These are phyloP conservation scores for Pyrenochaeta sp. DNA, from an alignment of 2,329 filamentous ascomycete species.

Conservation along the genomic window DNA sequence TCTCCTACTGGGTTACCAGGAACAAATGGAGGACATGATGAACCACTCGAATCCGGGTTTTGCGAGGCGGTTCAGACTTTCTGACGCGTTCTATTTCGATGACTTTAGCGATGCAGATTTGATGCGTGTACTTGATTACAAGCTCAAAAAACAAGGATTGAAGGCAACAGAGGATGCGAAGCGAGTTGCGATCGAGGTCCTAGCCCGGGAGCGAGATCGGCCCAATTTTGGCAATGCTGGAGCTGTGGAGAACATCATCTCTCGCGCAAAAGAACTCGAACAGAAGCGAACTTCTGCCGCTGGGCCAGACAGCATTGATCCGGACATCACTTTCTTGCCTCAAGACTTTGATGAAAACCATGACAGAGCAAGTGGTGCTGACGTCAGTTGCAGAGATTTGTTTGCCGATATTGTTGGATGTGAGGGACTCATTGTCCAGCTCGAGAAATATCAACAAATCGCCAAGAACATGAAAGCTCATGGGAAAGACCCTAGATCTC, in stretches of 20 bases:
- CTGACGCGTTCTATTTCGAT: constrained; percentile 71
- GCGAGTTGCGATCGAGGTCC: constrained; percentile 62
- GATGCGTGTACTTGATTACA: constrained; percentile 67
- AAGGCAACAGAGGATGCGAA: constrained; percentile 62
- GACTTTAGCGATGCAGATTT: constrained; percentile 71
- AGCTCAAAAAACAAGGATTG: constrained; percentile 67
- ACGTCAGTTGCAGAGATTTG: constrained; percentile 59
- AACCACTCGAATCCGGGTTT: constrained; percentile 76
- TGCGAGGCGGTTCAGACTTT: constrained; percentile 69
- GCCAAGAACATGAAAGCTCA: constrained; percentile 61
- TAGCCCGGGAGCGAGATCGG: constrained; percentile 68
- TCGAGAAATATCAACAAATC: constrained; percentile 64
- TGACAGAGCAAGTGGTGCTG: constrained; percentile 59
- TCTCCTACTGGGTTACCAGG: constrained; percentile 73
- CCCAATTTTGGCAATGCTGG: constrained; percentile 77
- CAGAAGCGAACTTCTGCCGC: constrained; percentile 54
- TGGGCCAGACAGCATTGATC: constrained; percentile 30
- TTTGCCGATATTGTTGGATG: constrained; percentile 69
- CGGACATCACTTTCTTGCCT: constrained; percentile 47
- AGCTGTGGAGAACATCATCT: constrained; percentile 75
- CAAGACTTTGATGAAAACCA: constrained; percentile 69
- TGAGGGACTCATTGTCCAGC: constrained; percentile 61
- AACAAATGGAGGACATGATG: constrained; percentile 76
- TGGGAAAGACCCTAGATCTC: constrained; percentile 63
- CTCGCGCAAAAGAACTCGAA: constrained; percentile 62